A percentile compares a stretch with the other conserved stretches of the same genome.
Evolutionary conservation across 2,329 filamentous ascomycete species (phyloP).

Genomic region (Rhynchosporium secalis): DNA sequence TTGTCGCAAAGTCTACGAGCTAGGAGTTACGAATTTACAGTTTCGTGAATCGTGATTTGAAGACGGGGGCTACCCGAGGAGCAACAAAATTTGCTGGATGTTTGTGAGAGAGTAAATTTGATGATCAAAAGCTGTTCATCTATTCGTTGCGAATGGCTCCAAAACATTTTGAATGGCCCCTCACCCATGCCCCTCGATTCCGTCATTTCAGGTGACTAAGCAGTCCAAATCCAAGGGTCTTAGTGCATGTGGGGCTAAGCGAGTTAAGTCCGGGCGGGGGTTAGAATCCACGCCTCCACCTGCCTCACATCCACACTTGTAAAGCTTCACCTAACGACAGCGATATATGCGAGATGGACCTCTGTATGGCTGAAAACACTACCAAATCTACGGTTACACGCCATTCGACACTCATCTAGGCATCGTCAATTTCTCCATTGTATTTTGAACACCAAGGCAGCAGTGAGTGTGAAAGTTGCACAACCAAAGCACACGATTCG

Average conservation of each 20-base stretch:
- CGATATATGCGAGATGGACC: no score
- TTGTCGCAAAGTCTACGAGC: not conserved
- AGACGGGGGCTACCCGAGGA: no score
- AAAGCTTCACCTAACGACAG: not conserved
- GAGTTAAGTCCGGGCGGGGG: conserved; percentile 12
- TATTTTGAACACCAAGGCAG: not conserved
- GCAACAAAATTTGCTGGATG: no score
- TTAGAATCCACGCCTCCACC: not conserved
- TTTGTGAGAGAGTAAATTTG: not conserved
- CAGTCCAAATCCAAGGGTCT: not conserved
- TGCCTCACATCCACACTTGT: not conserved
- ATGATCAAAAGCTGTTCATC: not conserved
- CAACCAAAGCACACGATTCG: not conserved
- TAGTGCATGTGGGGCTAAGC: not conserved
- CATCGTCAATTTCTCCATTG: not conserved
- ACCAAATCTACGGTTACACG: not conserved
- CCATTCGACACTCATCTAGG: not conserved
- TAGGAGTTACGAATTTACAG: not conserved
- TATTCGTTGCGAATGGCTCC: not conserved
- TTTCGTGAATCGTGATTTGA: no score
- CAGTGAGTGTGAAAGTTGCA: not conserved
- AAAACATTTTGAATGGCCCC: not conserved
- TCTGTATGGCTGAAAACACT: conserved; percentile 2
- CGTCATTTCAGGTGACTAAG: conserved; percentile 18
- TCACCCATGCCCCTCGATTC: conserved; percentile 9